Evolutionary conservation across 768 basidiomycete species (phyloP).

Genomic region (Lyophyllum atratum): DNA sequence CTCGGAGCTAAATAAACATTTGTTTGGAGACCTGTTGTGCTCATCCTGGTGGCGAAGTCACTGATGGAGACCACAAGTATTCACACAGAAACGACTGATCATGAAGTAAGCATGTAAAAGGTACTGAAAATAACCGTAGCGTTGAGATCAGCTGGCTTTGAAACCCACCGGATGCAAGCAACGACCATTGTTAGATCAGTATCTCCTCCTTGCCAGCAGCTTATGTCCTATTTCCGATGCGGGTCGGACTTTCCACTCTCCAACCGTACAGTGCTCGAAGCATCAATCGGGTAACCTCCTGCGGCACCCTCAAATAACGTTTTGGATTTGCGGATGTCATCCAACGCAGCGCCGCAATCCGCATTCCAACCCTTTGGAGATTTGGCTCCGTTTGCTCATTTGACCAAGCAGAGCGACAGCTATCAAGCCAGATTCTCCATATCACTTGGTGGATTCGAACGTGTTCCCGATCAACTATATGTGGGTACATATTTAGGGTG

Average conservation of each 20-base stretch:
- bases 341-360: constrained; percentile 7
- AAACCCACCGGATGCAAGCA: constrained; percentile 1
- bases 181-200: neutral
- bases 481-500: constrained; percentile 6
- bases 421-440: constrained; percentile 1
- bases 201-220: constrained; percentile 8
- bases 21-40: constrained; percentile 2
- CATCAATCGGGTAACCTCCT: constrained; percentile 16
- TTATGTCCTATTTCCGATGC: constrained; percentile 18
- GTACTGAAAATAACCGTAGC: neutral
- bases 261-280: constrained; percentile 1
- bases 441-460: constrained; percentile 1
- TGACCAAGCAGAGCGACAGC: neutral
- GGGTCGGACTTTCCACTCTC: neutral
- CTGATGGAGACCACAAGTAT: constrained; percentile 17
- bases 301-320: constrained; percentile 15
- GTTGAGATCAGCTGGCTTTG: constrained; percentile 6
- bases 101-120: too few species aligned
- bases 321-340: constrained; percentile 14
- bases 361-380: constrained; percentile 2
- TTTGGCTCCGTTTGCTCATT: neutral
- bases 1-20: constrained; percentile 12
- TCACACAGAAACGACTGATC: neutral
- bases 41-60: neutral
- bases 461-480: constrained; percentile 10